Base-by-base conservation (phyloP, 176 grass and related monocot genomes). In the Oryza meridionalis region DNA sequence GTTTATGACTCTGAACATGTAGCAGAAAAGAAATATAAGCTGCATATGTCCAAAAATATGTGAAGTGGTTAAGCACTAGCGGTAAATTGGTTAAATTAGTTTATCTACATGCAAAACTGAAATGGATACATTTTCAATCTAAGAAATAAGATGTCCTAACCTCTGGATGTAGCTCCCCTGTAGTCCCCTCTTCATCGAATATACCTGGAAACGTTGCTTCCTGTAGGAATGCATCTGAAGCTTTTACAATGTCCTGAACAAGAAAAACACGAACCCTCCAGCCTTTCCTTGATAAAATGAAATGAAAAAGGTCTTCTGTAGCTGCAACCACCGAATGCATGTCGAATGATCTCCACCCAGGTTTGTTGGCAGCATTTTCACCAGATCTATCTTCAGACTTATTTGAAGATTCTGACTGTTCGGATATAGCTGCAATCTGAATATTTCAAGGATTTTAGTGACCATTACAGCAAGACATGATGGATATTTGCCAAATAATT, bases 251-350 rank as follows among this genome's bases (percentile, higher is more conserved):
- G 72, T 98, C 95, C 84, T 95, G 95, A 69, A 95, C 77, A 45
- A 98, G 90, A 49, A 98, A 98, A 87, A 98, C 87, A 72, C 92
- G 93, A 72, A 98, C 91, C 59, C 93, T 93, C 92, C 93, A 95
- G 61, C 96, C 96, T 90, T 95, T 98, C 46, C 88, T 88, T 8
- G 92, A 98, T 70, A 98, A 87, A 85, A 98, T 90, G 80, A 98
- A 98, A 67, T 70, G 32, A 78, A 98, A 83, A 50, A 98, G 85
- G 81, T 98, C 96, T 86, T 98, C 96, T 88, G 96, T 98, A 24
- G 93, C 89, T 69, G 91, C 89, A 86, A 98, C 85, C 37, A 98
- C 96, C 27, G 96, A 93, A 77, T 88, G 93, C 87, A 95, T 98
- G 76, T 98, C 92, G 61, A 98, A 95, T 27, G 86, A 93, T 91